Percentiles rank a stretch among this genome's conserved stretches.
Conservation (phyloP, 163 green algal genomes). For the Trebouxia gelatinosa region DNA sequence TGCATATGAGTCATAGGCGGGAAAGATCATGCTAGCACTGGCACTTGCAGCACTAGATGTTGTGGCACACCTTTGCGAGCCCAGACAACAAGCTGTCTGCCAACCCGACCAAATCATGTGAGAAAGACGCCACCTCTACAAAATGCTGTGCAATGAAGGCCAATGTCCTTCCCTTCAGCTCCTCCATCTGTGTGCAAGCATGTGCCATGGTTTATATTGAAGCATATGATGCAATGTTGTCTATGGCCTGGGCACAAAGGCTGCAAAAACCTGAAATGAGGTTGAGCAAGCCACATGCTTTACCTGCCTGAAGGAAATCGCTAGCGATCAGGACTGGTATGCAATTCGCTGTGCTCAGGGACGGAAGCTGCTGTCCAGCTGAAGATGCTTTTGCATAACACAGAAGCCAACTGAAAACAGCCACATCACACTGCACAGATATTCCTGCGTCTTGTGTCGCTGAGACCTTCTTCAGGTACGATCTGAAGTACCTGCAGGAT, state of each 20-base stretch:
- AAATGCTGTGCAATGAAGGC: slow-evolving; percentile 18
- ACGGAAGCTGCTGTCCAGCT: slow-evolving; percentile 14
- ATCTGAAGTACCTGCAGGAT: slow-evolving; percentile 26
- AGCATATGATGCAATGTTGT: too few species aligned
- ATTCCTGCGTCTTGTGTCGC: slow-evolving; percentile 3
- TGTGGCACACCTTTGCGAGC: slow-evolving; percentile 24
- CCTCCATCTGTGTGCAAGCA: slow-evolving; percentile 31
- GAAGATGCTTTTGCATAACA: slow-evolving; percentile 16
- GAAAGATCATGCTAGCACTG: too few species aligned
- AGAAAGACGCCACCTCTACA: background rate
- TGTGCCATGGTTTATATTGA: too few species aligned
- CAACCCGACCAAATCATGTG: slow-evolving; percentile 10
- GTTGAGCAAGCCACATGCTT: too few species aligned
- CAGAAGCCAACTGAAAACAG: slow-evolving; percentile 27
- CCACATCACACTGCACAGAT: slow-evolving; percentile 28
- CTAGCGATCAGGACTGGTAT: slow-evolving; percentile 21
- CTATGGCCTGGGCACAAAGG: too few species aligned
- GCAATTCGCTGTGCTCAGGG: slow-evolving; percentile 6
- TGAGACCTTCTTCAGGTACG: slow-evolving; percentile 13
- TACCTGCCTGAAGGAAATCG: slow-evolving; percentile 33
- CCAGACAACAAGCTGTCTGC: slow-evolving; percentile 15
- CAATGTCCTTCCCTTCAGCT: background rate
- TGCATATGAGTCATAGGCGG: too few species aligned
- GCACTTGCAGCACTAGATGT: too few species aligned
- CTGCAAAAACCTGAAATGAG: too few species aligned